Evolutionary conservation across 768 basidiomycete species (phyloP).

Genomic region (Serendipita sp.): DNA sequence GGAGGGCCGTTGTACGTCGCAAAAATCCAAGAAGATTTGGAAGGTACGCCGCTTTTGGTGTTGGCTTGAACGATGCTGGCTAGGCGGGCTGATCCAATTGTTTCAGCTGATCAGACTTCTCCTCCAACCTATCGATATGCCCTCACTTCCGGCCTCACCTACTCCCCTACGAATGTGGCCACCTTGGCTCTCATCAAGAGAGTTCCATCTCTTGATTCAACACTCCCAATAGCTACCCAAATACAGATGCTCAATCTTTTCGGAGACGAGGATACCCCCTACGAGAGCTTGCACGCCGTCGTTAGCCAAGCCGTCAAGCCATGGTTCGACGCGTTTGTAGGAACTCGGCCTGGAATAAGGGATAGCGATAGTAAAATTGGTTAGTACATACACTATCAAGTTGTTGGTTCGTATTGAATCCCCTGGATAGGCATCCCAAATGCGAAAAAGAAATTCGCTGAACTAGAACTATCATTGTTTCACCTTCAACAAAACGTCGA

Average conservation of each 20-base stretch:
- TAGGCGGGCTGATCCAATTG: conserved; percentile 5
- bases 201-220: conserved; percentile 60
- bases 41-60: conserved; percentile 32
- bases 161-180: conserved; percentile 62
- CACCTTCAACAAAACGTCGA: conserved; percentile 99
- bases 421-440: conserved; percentile 61
- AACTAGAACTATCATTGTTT: conserved; percentile 81
- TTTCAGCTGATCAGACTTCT: conserved; percentile 33
- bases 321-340: conserved; percentile 97
- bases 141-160: conserved; percentile 56
- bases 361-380: conserved; percentile 75
- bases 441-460: conserved; percentile 98
- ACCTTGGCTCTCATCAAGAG: conserved; percentile 95
- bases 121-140: conserved; percentile 48
- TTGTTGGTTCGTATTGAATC: conserved; percentile 6
- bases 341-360: conserved; percentile 57
- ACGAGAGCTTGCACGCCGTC: conserved; percentile 88
- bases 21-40: conserved; percentile 56
- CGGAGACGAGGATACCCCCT: conserved; percentile 76
- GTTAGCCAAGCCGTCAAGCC: conserved; percentile 93
- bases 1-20: conserved; percentile 70
- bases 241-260: conserved; percentile 87
- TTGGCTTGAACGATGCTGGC: neutral
- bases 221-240: conserved; percentile 66
- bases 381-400: conserved; percentile 13